A percentile compares a stretch with the other conserved stretches of the same genome.
Conservation (phyloP, 371 early-diverging fungal species). For the Choanephora cucurbitarum region DNA sequence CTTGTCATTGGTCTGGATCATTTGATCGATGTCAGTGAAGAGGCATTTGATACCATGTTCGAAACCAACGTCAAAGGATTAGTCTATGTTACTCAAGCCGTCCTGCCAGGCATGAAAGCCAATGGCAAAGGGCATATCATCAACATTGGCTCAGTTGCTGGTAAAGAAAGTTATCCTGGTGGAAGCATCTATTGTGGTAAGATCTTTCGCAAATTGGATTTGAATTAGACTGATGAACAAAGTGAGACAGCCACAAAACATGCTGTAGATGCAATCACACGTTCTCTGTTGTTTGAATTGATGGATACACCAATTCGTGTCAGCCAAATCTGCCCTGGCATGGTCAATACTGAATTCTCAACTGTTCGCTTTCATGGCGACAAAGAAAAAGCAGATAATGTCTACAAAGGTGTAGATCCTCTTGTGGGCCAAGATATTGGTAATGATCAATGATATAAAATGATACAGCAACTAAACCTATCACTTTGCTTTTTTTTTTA, state of each 20-base stretch:
- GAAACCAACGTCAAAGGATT: constrained; percentile 93
- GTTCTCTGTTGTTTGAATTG: constrained; percentile 77
- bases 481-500: background rate
- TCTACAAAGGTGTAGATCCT: constrained; percentile 78
- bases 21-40: constrained; percentile 62
- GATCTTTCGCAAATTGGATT: background rate
- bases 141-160: constrained; percentile 84
- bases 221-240: too few relatives aligned
- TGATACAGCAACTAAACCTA: too few relatives aligned
- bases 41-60: constrained; percentile 79
- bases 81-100: constrained; percentile 75
- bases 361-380: constrained; percentile 84
- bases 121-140: constrained; percentile 80
- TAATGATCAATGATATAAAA: constrained; percentile 16
- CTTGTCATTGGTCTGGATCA: constrained; percentile 82
- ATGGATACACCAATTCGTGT: constrained; percentile 77
- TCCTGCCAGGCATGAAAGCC: constrained; percentile 80
- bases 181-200: constrained; percentile 84
- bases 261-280: constrained; percentile 84
- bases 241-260: constrained; percentile 88
- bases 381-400: constrained; percentile 75
- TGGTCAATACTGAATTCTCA: constrained; percentile 94
- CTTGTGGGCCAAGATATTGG: constrained; percentile 70
- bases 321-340: constrained; percentile 73
- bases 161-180: constrained; percentile 64